A percentile compares a stretch with the other conserved stretches of the same genome.
phyloP scores from a whole-genome alignment of 176 grass and related monocot species.

The Calamus simplicifolius region DNA sequence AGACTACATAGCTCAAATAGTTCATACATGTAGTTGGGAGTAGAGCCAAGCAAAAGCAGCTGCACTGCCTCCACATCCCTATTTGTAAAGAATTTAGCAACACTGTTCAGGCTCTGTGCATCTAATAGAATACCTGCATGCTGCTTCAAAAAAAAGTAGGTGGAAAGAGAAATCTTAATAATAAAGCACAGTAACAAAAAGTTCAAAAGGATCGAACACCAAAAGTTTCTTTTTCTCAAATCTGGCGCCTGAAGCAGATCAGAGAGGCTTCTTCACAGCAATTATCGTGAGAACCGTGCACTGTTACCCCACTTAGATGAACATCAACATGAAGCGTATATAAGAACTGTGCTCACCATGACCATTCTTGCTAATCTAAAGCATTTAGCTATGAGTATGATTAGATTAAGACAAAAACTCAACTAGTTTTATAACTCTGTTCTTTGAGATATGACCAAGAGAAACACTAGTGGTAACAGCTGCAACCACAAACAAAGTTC shows the following conservation, averaged over 20 bases:
- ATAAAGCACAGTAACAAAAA: neutral
- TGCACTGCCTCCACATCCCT: conserved; percentile 58
- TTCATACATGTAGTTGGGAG: conserved; percentile 31
- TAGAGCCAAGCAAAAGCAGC: conserved; percentile 32
- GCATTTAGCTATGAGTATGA: neutral
- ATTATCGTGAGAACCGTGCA: conserved; percentile 43
- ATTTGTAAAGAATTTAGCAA: conserved; percentile 27
- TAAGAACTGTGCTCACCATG: conserved; percentile 21
- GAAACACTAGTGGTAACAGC: no score
- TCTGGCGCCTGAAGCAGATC: conserved; percentile 28
- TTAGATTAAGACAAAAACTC: no score
- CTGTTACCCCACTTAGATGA: conserved; percentile 36
- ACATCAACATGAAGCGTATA: conserved; percentile 23
- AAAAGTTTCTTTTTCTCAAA: conserved; percentile 46
- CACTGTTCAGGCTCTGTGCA: conserved; percentile 35
- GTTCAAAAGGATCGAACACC: conserved; percentile 24
- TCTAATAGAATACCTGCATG: conserved; percentile 60
- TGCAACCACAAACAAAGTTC: no score
- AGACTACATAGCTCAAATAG: conserved; percentile 55
- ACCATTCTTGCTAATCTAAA: conserved; percentile 11
- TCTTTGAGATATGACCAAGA: no score
- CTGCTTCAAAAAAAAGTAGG: neutral
- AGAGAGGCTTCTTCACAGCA: conserved; percentile 46
- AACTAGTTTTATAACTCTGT: no score
- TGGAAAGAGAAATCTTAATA: neutral